Conservation (phyloP, 768 basidiomycete species). For the Dioszegia aurantiaca region DNA sequence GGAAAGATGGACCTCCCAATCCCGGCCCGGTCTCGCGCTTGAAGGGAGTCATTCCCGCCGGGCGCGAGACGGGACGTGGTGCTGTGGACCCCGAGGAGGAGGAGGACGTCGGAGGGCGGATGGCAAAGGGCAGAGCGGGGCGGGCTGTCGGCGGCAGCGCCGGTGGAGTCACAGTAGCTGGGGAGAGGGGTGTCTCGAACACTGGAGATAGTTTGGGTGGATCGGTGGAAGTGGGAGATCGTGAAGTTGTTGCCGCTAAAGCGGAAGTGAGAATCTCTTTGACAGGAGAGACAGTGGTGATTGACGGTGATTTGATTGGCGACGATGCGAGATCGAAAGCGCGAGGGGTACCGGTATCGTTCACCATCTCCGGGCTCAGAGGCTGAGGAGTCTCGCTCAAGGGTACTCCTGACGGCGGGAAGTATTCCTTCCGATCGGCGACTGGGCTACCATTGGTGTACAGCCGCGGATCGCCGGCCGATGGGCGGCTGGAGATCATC, state of each 20-base stretch:
- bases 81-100: neutral
- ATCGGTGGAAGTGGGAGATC: neutral
- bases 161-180: neutral
- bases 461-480: neutral
- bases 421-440: slow-evolving; percentile 5
- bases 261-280: neutral
- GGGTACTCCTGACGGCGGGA: neutral
- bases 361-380: neutral
- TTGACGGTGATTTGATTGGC: too few species aligned
- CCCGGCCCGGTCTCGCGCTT: neutral
- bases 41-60: neutral
- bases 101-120: slow-evolving; percentile 1
- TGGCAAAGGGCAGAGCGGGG: slow-evolving; percentile 8
- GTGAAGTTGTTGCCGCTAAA: neutral
- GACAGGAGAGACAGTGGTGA: neutral
- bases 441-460: neutral
- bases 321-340: too few species aligned
- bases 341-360: neutral
- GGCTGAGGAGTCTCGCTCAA: neutral
- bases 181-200: neutral
- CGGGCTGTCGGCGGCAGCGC: neutral
- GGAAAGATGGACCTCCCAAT: slow-evolving; percentile 12
- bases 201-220: slow-evolving; percentile 10
- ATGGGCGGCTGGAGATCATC: neutral
- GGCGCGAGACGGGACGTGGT: neutral